phyloP scores from a whole-genome alignment of 2,329 filamentous ascomycete genomes.

The Nigrospora osmanthi region DNA sequence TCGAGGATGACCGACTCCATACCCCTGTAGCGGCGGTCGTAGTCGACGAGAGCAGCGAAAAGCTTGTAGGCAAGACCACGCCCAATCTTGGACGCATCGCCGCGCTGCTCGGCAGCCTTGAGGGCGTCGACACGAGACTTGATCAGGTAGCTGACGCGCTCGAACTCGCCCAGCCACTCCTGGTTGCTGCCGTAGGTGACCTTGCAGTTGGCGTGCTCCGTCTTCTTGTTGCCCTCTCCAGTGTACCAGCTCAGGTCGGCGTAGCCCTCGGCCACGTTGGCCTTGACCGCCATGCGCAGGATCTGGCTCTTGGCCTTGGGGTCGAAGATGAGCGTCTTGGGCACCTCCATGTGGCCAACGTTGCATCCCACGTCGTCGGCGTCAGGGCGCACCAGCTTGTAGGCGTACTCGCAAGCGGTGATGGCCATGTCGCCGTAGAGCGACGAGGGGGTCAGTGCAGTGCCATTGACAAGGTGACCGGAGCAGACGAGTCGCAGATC shows the following conservation, averaged over 20 bases:
- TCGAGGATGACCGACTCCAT: constrained; percentile 52
- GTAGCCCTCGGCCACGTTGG: constrained; percentile 44
- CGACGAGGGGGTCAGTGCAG: constrained; percentile 56
- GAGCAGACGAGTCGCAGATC: constrained; percentile 54
- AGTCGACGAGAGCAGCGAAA: constrained; percentile 49
- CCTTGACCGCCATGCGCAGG: constrained; percentile 52
- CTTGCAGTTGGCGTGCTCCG: constrained; percentile 54
- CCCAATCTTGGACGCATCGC: constrained; percentile 64
- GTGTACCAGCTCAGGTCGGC: constrained; percentile 52
- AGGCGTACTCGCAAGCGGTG: constrained; percentile 59
- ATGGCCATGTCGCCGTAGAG: constrained; percentile 41
- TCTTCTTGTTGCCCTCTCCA: constrained; percentile 48
- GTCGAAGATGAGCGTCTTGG: constrained; percentile 59
- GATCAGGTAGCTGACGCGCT: constrained; percentile 62
- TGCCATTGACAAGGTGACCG: constrained; percentile 62
- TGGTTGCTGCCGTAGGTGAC: constrained; percentile 54
- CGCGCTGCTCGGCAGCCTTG: constrained; percentile 51
- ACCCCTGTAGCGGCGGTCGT: constrained; percentile 43
- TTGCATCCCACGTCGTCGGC: constrained; percentile 51
- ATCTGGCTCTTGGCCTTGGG: constrained; percentile 42
- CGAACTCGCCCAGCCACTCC: constrained; percentile 57
- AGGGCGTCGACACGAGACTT: constrained; percentile 52
- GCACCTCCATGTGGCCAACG: constrained; percentile 59
- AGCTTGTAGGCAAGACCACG: constrained; percentile 74
- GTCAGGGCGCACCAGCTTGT: constrained; percentile 53